Conservation (phyloP, 345 rosid genomes). For the Brassica cretica region DNA sequence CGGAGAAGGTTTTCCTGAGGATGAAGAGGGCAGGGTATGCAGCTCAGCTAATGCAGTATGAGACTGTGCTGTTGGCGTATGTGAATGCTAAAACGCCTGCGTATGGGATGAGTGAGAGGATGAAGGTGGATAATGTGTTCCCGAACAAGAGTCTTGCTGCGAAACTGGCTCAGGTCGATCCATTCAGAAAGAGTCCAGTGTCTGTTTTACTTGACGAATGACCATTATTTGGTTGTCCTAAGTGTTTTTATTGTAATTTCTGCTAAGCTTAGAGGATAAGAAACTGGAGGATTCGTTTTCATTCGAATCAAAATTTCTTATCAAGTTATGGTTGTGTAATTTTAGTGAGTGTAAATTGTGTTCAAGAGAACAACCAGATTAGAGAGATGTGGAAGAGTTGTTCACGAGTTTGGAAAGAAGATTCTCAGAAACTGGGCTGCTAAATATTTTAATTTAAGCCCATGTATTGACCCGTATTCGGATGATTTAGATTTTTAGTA, state of each 20-base stretch:
- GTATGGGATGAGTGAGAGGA: conserved; percentile 82
- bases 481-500: background rate
- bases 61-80: conserved; percentile 55
- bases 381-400: background rate
- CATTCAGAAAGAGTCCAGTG: conserved; percentile 64
- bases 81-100: conserved; percentile 63
- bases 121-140: conserved; percentile 77
- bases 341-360: background rate
- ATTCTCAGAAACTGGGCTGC: background rate
- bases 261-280: background rate
- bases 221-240: background rate
- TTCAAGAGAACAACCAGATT: background rate
- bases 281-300: background rate
- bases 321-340: background rate
- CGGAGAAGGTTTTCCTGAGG: conserved; percentile 74
- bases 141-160: conserved; percentile 56
- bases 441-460: background rate
- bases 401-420: background rate
- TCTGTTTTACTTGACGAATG: conserved; percentile 60
- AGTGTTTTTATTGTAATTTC: background rate
- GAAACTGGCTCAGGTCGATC: conserved; percentile 56
- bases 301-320: background rate
- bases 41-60: conserved; percentile 60
- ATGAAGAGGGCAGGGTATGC: conserved; percentile 68
- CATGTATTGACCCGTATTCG: background rate